Conservation (phyloP, 2,329 filamentous ascomycete species). For the Rhynchosporium agropyri region DNA sequence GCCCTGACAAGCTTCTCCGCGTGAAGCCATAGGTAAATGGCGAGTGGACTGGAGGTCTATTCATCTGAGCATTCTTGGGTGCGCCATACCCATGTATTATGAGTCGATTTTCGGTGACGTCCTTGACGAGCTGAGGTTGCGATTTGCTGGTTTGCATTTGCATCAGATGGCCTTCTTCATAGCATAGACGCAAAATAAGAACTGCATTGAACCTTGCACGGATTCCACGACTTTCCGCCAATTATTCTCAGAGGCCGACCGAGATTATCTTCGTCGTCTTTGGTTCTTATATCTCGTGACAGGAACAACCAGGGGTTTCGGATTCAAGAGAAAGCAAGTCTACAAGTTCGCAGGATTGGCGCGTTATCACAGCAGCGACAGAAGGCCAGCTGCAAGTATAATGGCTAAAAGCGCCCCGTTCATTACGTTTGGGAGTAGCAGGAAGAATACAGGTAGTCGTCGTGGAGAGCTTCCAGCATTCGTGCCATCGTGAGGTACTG, state of each 20-base stretch:
- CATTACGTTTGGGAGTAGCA: too few species aligned
- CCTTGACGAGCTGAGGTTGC: not conserved
- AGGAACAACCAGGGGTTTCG: too few species aligned
- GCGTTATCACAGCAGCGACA: too few species aligned
- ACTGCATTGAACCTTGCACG: not conserved
- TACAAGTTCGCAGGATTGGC: too few species aligned
- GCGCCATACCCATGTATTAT: not conserved
- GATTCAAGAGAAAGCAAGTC: too few species aligned
- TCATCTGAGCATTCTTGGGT: not conserved
- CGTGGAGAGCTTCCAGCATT: not conserved
- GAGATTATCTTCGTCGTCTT: too few species aligned
- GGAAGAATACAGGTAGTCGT: too few species aligned
- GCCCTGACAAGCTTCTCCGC: constrained; percentile 55
- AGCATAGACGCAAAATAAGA: constrained; percentile 19
- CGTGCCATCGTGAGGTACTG: not conserved
- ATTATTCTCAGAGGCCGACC: too few species aligned
- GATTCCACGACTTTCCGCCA: too few species aligned
- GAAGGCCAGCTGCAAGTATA: too few species aligned
- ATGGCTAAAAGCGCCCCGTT: too few species aligned
- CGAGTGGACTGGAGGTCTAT: not conserved
- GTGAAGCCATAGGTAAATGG: not conserved
- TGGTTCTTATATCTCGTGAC: too few species aligned
- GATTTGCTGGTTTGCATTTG: constrained; percentile 25
- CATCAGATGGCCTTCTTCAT: constrained; percentile 13
- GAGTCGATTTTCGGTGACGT: not conserved